These are phyloP conservation scores for Cavenderia fasciculata DNA, from an alignment of 78 protist genomes.

Conservation along the genomic window DNA sequence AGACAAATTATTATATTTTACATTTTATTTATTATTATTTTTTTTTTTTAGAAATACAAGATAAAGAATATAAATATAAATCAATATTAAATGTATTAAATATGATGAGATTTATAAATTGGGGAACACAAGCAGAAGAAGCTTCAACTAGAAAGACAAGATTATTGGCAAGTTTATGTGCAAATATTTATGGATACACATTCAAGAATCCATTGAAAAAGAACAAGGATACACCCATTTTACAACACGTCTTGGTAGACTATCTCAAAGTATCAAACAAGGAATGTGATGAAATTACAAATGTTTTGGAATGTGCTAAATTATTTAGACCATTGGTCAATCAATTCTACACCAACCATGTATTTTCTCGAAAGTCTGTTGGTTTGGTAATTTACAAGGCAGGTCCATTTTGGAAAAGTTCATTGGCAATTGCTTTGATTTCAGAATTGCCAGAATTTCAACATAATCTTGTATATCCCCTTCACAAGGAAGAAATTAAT, in stretches of 20 bases:
- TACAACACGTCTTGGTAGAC: slow-evolving; percentile 34
- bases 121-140: background rate
- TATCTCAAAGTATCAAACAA: slow-evolving; percentile 51
- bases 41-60: background rate
- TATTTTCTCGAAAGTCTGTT: slow-evolving; percentile 35
- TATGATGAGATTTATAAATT: background rate
- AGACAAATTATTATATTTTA: too few relatives aligned
- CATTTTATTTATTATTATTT: too few relatives aligned
- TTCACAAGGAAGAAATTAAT: background rate
- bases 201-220: slow-evolving; percentile 17
- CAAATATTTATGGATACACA: background rate
- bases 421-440: slow-evolving; percentile 2
- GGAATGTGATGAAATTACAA: slow-evolving; percentile 34
- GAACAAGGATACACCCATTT: slow-evolving; percentile 6
- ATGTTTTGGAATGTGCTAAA: slow-evolving; percentile 30
- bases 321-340: background rate
- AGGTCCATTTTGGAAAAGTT: slow-evolving; percentile 42
- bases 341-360: too few relatives aligned
- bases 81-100: background rate
- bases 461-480: background rate
- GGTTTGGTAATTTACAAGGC: slow-evolving; percentile 26
- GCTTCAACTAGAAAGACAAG: slow-evolving; percentile 18
- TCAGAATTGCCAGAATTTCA: background rate
- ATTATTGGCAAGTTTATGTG: background rate
- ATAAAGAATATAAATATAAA: background rate